Conservation (phyloP, 208 protist genomes). For the Wallacemonas sp. region DNA sequence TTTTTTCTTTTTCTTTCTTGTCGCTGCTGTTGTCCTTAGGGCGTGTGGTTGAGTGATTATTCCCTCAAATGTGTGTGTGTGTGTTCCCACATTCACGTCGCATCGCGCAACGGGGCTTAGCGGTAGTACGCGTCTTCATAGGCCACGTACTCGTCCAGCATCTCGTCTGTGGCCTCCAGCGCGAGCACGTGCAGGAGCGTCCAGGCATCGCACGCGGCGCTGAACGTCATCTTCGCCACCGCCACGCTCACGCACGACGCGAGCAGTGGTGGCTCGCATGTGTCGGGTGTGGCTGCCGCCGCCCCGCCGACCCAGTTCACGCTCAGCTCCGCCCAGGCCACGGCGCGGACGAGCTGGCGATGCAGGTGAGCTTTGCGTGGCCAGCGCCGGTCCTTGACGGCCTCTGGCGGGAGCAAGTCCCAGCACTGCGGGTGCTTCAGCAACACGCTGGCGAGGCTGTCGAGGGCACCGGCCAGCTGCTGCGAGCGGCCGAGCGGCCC, state of each 20-base stretch:
- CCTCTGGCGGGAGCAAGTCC: background rate
- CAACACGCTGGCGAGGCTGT: constrained; percentile 14
- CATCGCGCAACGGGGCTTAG: too few relatives aligned
- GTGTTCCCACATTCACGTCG: background rate
- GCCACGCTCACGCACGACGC: constrained; percentile 18
- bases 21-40: too few relatives aligned
- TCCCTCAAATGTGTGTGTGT: constrained; percentile 16
- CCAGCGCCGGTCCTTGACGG: background rate
- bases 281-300: background rate
- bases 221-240: constrained; percentile 41
- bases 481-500: constrained; percentile 27
- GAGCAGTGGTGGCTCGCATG: background rate
- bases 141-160: constrained; percentile 47
- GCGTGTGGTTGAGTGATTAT: too few relatives aligned
- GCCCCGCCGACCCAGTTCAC: constrained; percentile 25
- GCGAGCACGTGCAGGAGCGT: constrained; percentile 60
- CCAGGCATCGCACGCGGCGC: constrained; percentile 49
- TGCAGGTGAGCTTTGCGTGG: background rate
- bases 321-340: constrained; percentile 75
- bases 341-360: constrained; percentile 42
- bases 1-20: too few relatives aligned
- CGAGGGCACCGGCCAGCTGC: constrained; percentile 21
- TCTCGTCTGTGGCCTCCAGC: constrained; percentile 50
- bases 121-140: constrained; percentile 23
- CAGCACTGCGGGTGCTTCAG: background rate